These are phyloP conservation scores for Nadsonia fulvescens DNA, from an alignment of 805 yeast genomes.

Conservation along the genomic window DNA sequence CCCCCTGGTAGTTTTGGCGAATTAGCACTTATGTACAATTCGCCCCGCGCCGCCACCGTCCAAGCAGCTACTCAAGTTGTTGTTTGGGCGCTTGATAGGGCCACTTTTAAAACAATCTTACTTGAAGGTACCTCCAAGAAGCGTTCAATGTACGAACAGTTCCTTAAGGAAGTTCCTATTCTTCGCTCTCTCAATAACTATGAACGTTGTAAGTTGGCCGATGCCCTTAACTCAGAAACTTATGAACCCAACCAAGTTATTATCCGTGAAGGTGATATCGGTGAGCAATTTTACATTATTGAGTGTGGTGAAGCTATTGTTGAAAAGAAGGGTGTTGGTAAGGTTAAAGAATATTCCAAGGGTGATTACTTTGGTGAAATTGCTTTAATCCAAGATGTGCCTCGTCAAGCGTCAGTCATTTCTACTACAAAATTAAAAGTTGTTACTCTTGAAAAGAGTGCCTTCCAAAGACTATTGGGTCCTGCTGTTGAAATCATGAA, in stretches of 20 bases:
- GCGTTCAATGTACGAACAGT: slow-evolving; percentile 78
- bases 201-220: slow-evolving; percentile 84
- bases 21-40: slow-evolving; percentile 89
- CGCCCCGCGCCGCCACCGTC: slow-evolving; percentile 95
- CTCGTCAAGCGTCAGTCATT: slow-evolving; percentile 84
- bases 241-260: slow-evolving; percentile 57
- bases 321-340: slow-evolving; percentile 39
- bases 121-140: slow-evolving; percentile 81
- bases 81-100: slow-evolving; percentile 85
- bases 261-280: slow-evolving; percentile 72
- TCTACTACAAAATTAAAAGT: slow-evolving; percentile 64
- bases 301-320: slow-evolving; percentile 77
- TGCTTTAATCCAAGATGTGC: slow-evolving; percentile 77
- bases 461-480: slow-evolving; percentile 85
- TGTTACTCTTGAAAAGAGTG: slow-evolving; percentile 82
- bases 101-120: slow-evolving; percentile 80
- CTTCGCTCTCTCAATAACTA: slow-evolving; percentile 53
- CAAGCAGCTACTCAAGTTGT: slow-evolving; percentile 50
- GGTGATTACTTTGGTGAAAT: slow-evolving; percentile 97
- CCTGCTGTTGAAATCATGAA: slow-evolving; percentile 94
- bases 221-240: slow-evolving; percentile 69
- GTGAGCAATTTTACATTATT: slow-evolving; percentile 56
- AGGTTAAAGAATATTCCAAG: slow-evolving; percentile 39
- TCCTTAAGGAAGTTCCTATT: slow-evolving; percentile 73
- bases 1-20: slow-evolving; percentile 92